Percentiles rank a stretch among this genome's conserved stretches.
Conservation (phyloP, 768 basidiomycete genomes). For the Trametes cinnabarina region DNA sequence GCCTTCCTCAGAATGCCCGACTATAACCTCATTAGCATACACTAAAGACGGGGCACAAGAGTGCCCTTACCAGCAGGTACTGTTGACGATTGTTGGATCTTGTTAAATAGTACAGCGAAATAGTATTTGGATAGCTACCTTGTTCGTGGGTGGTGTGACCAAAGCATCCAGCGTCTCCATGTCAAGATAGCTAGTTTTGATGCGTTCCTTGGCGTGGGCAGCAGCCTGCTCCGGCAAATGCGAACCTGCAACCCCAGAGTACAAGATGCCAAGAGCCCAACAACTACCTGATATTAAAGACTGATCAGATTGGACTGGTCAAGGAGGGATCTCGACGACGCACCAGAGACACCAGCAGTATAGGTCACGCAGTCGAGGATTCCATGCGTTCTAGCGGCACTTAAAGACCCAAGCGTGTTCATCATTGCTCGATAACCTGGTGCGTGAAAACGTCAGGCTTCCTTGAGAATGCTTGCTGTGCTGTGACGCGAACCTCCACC, state of each 20-base stretch:
- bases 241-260: slow-evolving; percentile 27
- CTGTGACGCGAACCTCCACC: slow-evolving; percentile 28
- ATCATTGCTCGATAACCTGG: slow-evolving; percentile 29
- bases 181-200: slow-evolving; percentile 25
- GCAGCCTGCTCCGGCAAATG: slow-evolving; percentile 9
- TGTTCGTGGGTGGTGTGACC: slow-evolving; percentile 25
- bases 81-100: neutral
- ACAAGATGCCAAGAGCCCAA: slow-evolving; percentile 27
- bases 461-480: too few relatives aligned
- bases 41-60: neutral
- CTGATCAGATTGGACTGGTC: too few relatives aligned
- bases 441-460: too few relatives aligned
- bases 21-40: slow-evolving; percentile 1
- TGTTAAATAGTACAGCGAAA: neutral
- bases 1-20: slow-evolving; percentile 24
- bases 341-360: slow-evolving; percentile 28
- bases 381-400: slow-evolving; percentile 19
- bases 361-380: slow-evolving; percentile 25
- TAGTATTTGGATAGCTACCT: slow-evolving; percentile 5
- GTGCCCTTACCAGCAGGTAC: slow-evolving; percentile 24
- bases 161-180: slow-evolving; percentile 25
- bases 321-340: neutral
- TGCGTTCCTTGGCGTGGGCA: slow-evolving; percentile 22
- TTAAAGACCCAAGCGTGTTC: slow-evolving; percentile 25
- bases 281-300: slow-evolving; percentile 30